These are phyloP conservation scores for Helicosporidium sp. DNA, from an alignment of 139 green algal genomes.

Conservation along the genomic window DNA sequence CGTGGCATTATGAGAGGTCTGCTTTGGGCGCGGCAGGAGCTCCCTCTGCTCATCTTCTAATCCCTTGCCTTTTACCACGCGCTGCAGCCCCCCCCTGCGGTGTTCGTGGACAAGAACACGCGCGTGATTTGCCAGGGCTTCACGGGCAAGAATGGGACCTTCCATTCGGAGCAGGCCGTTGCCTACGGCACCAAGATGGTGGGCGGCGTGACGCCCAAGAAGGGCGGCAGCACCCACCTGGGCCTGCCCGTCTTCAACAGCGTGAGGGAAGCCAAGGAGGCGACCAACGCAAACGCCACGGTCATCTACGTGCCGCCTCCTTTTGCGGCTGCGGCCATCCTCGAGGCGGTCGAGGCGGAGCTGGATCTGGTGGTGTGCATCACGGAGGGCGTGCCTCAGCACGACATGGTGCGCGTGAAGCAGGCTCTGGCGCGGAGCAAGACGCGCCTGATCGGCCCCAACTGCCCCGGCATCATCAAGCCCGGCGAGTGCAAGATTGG, in stretches of 20 bases:
- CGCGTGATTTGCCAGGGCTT: slow-evolving; percentile 86
- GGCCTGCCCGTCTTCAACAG: slow-evolving; percentile 85
- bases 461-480: slow-evolving; percentile 96
- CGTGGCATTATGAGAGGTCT: neutral
- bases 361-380: slow-evolving; percentile 95
- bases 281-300: slow-evolving; percentile 54
- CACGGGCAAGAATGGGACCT: slow-evolving; percentile 95
- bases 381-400: slow-evolving; percentile 85
- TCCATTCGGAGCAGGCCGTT: slow-evolving; percentile 95
- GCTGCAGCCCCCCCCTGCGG: slow-evolving; percentile 45
- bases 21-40: too few relatives aligned
- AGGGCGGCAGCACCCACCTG: slow-evolving; percentile 84
- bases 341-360: slow-evolving; percentile 84
- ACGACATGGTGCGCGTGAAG: slow-evolving; percentile 59
- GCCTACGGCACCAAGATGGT: slow-evolving; percentile 96
- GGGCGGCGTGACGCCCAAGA: slow-evolving; percentile 87
- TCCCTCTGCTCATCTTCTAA: neutral
- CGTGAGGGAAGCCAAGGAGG: slow-evolving; percentile 68
- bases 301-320: slow-evolving; percentile 92
- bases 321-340: slow-evolving; percentile 79
- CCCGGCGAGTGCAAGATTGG: slow-evolving; percentile 98
- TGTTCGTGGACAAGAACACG: slow-evolving; percentile 91
- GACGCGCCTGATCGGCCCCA: slow-evolving; percentile 89
- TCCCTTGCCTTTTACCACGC: neutral
- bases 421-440: slow-evolving; percentile 65